Evolutionary conservation across 1,284 basidiomycete species (phyloP).

Genomic region (Boletus mariae): DNA sequence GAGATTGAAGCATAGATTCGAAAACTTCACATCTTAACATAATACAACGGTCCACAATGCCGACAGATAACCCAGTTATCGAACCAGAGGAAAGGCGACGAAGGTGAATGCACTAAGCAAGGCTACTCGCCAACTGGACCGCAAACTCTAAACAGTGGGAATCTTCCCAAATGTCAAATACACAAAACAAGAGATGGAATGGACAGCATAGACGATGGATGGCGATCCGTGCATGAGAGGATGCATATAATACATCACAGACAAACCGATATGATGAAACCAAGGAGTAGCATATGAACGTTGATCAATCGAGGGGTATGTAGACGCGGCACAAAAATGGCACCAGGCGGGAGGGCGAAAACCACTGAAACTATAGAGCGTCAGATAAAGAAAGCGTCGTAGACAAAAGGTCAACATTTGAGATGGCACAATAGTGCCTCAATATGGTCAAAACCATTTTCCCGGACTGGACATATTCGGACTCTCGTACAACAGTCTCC

Average conservation of each 20-base stretch:
- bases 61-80: background rate
- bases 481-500: constrained; percentile 56
- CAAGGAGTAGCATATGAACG: constrained; percentile 3
- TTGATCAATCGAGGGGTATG: background rate
- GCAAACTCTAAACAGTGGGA: constrained; percentile 5
- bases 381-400: background rate
- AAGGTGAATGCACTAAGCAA: background rate
- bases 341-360: background rate
- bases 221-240: background rate
- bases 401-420: background rate
- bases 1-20: no score
- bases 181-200: background rate
- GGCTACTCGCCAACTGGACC: background rate
- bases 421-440: background rate
- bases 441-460: constrained; percentile 45
- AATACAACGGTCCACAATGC: background rate
- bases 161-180: constrained; percentile 5
- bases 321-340: background rate
- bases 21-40: background rate
- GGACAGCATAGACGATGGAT: constrained; percentile 2
- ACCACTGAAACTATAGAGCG: background rate
- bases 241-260: constrained; percentile 8
- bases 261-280: constrained; percentile 11
- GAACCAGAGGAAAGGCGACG: background rate
- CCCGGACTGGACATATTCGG: constrained; percentile 46